These are phyloP conservation scores for Amylocarpus encephaloides DNA, from an alignment of 2,329 filamentous ascomycete genomes.

Conservation along the genomic window DNA sequence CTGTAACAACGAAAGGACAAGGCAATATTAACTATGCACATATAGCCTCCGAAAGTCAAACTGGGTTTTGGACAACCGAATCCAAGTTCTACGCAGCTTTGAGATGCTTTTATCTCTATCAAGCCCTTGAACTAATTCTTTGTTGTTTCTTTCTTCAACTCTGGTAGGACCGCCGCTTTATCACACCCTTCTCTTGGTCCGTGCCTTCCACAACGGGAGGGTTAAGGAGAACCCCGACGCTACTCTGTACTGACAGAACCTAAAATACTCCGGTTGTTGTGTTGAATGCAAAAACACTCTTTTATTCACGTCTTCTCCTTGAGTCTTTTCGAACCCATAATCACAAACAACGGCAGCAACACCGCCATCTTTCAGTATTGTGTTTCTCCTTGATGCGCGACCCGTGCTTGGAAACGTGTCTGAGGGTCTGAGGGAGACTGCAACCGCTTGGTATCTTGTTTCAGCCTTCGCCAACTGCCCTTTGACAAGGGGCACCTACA, in stretches of 20 bases:
- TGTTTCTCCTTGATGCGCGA: slow-evolving; percentile 1
- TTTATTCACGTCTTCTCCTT: not conserved
- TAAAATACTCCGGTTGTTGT: not conserved
- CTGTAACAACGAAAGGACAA: too few relatives aligned
- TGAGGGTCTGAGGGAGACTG: slow-evolving; percentile 6
- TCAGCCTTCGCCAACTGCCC: slow-evolving; percentile 15
- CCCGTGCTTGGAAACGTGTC: slow-evolving; percentile 1
- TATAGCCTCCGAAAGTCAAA: too few relatives aligned
- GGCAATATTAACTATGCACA: too few relatives aligned
- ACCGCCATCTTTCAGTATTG: slow-evolving; percentile 4
- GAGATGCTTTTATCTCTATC: too few relatives aligned
- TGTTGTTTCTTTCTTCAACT: too few relatives aligned
- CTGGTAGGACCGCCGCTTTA: not conserved
- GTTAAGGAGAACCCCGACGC: not conserved
- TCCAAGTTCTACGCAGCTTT: too few relatives aligned
- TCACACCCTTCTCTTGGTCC: not conserved
- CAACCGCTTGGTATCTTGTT: slow-evolving; percentile 15
- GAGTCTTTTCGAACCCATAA: not conserved
- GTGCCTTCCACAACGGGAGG: not conserved
- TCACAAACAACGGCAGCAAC: not conserved
- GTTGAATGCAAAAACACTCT: not conserved
- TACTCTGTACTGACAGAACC: not conserved
- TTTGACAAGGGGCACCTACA: slow-evolving; percentile 9
- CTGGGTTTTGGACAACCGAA: too few relatives aligned
- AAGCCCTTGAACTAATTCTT: too few relatives aligned